These are phyloP conservation scores for Populus ilicifolia DNA, from an alignment of 345 rosid species.

Conservation along the genomic window DNA sequence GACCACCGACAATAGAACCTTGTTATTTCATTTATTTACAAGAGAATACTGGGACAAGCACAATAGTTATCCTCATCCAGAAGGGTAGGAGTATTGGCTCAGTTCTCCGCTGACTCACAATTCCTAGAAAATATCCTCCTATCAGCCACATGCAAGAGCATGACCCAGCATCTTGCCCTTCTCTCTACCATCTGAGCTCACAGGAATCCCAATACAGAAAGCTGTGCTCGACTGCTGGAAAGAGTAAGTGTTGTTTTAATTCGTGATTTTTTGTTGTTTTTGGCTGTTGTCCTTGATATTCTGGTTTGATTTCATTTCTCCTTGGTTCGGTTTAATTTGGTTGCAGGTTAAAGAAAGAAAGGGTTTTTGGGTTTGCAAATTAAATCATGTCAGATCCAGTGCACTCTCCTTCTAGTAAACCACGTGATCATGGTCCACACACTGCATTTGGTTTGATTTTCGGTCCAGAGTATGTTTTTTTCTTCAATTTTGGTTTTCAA, in stretches of 20 bases:
- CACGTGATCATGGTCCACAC: not conserved
- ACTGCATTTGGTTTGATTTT: constrained; percentile 6
- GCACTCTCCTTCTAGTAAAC: not conserved
- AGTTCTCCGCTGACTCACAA: not conserved
- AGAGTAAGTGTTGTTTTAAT: not conserved
- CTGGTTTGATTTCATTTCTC: not conserved
- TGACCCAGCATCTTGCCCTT: not conserved
- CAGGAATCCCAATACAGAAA: not conserved
- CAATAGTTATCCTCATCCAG: not conserved
- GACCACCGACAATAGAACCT: not conserved
- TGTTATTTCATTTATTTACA: not conserved
- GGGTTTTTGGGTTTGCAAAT: not conserved
- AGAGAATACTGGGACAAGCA: not conserved
- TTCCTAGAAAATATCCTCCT: not conserved
- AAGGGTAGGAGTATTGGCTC: not conserved
- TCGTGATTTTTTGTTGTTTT: not conserved
- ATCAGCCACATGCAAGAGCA: not conserved
- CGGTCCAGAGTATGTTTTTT: constrained; percentile 15
- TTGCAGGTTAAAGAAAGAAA: not conserved
- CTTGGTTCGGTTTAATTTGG: not conserved
- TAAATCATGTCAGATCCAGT: constrained; percentile 7
- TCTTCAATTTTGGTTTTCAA: not conserved
- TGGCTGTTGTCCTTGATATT: not conserved
- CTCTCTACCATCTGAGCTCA: not conserved
- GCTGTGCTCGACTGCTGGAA: not conserved